A percentile compares a stretch with the other conserved stretches of the same genome.
Evolutionary conservation across 2,329 filamentous ascomycete species (phyloP).

Genomic region (Aureobasidium sp.): DNA sequence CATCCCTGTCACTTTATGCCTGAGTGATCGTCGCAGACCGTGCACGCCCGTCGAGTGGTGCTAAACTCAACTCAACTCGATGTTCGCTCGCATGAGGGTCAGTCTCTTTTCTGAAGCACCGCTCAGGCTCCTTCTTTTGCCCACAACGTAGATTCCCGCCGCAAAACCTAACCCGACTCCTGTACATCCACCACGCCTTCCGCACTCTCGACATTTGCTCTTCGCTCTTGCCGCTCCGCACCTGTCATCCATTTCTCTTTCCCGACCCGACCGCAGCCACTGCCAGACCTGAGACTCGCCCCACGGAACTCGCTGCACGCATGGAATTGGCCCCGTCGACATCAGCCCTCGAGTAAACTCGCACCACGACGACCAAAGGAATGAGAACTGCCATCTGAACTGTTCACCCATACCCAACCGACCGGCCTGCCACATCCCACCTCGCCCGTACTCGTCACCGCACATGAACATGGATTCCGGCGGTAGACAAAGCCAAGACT

Average conservation of each 20-base stretch:
- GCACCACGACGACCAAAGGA: neutral
- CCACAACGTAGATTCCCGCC: slow-evolving; percentile 6
- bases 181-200: neutral
- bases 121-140: neutral
- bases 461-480: slow-evolving; percentile 20
- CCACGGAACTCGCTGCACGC: neutral
- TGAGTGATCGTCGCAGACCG: slow-evolving; percentile 5
- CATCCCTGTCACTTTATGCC: slow-evolving; percentile 12
- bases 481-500: slow-evolving; percentile 17
- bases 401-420: neutral
- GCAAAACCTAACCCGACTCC: neutral
- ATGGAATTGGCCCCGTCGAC: neutral
- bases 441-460: neutral
- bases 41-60: slow-evolving; percentile 4
- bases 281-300: neutral
- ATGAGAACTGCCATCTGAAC: neutral
- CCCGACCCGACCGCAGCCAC: neutral
- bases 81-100: slow-evolving; percentile 1
- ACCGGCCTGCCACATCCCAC: neutral
- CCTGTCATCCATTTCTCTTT: neutral
- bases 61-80: slow-evolving; percentile 4
- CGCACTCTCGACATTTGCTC: neutral
- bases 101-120: neutral
- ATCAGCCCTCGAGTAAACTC: neutral
- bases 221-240: neutral